phyloP scores from a whole-genome alignment of 2,329 filamentous ascomycete genomes.

The Metarhizium robertsii region DNA sequence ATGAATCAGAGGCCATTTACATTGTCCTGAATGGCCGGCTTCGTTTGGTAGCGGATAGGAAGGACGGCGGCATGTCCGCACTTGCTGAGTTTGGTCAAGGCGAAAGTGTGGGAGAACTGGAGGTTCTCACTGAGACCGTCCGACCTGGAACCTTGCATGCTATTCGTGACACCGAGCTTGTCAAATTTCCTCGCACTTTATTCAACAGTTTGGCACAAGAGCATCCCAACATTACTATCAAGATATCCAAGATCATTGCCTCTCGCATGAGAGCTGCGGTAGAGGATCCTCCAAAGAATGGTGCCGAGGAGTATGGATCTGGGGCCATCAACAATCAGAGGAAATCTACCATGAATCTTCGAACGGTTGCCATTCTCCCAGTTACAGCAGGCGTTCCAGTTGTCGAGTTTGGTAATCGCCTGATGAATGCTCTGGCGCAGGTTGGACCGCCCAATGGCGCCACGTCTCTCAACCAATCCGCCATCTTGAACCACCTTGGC shows the following conservation, averaged over 20 bases:
- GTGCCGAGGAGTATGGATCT: conserved; percentile 53
- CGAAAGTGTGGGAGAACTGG: conserved; percentile 92
- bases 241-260: conserved; percentile 97
- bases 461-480: conserved; percentile 84
- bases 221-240: conserved; percentile 96
- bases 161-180: conserved; percentile 91
- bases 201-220: conserved; percentile 98
- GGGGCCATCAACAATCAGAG: conserved; percentile 45
- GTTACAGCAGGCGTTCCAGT: conserved; percentile 89
- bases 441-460: conserved; percentile 85
- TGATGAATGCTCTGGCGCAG: conserved; percentile 81
- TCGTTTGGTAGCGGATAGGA: conserved; percentile 71
- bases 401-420: conserved; percentile 82
- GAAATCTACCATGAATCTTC: conserved; percentile 82
- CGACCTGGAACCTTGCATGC: conserved; percentile 90
- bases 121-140: conserved; percentile 89
- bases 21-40: conserved; percentile 92
- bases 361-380: conserved; percentile 86
- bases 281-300: conserved; percentile 65
- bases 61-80: conserved; percentile 74
- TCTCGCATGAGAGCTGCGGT: conserved; percentile 85
- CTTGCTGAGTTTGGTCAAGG: conserved; percentile 92
- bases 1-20: conserved; percentile 97
- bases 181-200: conserved; percentile 88
- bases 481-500: conserved; percentile 88